phyloP scores from a whole-genome alignment of 495 filamentous ascomycete species.

The Penicillium goetzii region DNA sequence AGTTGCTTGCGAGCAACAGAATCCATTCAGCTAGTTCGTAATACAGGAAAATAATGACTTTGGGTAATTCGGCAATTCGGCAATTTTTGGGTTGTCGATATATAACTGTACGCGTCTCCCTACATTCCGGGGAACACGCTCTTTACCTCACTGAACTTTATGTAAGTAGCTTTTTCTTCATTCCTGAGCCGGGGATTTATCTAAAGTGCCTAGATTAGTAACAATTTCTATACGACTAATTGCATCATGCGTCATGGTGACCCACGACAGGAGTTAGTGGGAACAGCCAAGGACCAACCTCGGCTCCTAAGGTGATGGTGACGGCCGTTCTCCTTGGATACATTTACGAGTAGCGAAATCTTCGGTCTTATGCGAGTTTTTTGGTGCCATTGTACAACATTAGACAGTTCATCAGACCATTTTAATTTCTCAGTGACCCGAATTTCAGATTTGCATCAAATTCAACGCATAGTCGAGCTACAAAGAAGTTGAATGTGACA shows the following conservation, averaged over 20 bases:
- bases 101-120: background rate
- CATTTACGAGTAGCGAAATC: too few relatives aligned
- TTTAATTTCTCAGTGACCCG: background rate
- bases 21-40: background rate
- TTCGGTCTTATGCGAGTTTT: too few relatives aligned
- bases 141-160: background rate
- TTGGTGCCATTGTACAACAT: background rate
- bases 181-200: slow-evolving; percentile 14
- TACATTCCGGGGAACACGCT: slow-evolving; percentile 11
- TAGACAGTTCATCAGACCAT: background rate
- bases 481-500: background rate
- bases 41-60: background rate
- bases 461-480: background rate
- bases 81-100: background rate
- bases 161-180: background rate
- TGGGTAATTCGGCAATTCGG: background rate
- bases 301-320: too few relatives aligned
- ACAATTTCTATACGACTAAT: background rate
- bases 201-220: background rate
- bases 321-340: background rate
- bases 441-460: background rate
- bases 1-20: background rate
- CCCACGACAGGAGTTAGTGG: background rate
- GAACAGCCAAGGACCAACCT: too few relatives aligned
- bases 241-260: background rate